Base-by-base conservation (phyloP, 139 green algal genomes). In the Chlamydomonas incerta region DNA sequence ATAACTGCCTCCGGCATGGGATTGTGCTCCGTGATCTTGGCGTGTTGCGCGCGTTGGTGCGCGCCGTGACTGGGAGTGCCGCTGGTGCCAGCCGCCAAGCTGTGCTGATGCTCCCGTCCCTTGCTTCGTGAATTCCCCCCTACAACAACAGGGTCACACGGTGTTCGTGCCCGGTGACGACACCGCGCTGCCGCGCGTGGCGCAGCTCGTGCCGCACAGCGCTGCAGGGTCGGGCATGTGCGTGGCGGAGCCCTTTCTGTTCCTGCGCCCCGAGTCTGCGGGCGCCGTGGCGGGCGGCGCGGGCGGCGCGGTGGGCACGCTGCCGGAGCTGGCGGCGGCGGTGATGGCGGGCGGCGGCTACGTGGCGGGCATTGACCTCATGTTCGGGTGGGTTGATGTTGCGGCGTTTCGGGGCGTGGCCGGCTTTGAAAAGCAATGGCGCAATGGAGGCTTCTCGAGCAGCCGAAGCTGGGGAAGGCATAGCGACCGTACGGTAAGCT, bases 331-430 rank as follows among this genome's bases (percentile, higher is more conserved):
- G 55, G 58, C 60, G 3, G 62, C 60, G 4, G 60, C n/a, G 13
- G 37, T 83, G 60, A 14, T 83, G 60, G 62, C 17, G 37, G 28
- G 34, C 13, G 75, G 75, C 60, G 28, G 8, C 2, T 83, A 83
- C 58, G 75, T 83, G 60, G 75, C 75, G 14, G 75, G 17, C 28
- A 9, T 83, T 9, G 75, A 83, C 35, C 28, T 83, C 13, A 72
- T 83, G 75, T 83, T 73, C 41, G 75, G 75, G 73, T 81, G 52
- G 10, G 73, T 68, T n/a, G n/a, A n/a, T n/a, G n/a, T n/a, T n/a
- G n/a, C n/a, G n/a, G n/a, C n/a, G n/a, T n/a, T n/a, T n/a, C n/a
- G n/a, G n/a, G n/a, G n/a, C n/a, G n/a, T n/a, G n/a, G n/a, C n/a
- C n/a, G n/a, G n/a, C n/a, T n/a, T n/a, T n/a, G n/a, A n/a, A n/a